Evolutionary conservation across 148 eudicot genomes (phyloP).

Genomic region (Rhododendron vialii): DNA sequence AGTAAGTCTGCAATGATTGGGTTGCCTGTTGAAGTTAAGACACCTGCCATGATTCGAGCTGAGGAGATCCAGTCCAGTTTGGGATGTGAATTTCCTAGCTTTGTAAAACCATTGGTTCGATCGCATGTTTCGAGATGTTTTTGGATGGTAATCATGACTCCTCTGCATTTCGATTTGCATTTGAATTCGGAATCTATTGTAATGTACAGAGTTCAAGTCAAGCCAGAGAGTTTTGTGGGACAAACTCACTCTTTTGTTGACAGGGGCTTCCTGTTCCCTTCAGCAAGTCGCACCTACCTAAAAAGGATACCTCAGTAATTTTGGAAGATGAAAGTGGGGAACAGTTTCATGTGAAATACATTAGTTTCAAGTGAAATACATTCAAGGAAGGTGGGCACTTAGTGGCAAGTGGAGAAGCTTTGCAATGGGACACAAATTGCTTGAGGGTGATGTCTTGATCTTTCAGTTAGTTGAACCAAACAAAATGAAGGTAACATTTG

Average conservation of each 20-base stretch:
- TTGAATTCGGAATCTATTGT: background rate
- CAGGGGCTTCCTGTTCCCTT: conserved; percentile 48
- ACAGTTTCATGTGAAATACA: background rate
- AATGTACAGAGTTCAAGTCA: background rate
- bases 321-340: conserved; percentile 58
- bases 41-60: conserved; percentile 34
- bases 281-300: conserved; percentile 43
- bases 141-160: conserved; percentile 38
- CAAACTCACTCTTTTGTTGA: conserved; percentile 8
- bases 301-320: conserved; percentile 23
- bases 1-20: conserved; percentile 8
- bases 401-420: conserved; percentile 67
- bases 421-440: conserved; percentile 39
- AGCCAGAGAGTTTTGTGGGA: background rate
- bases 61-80: conserved; percentile 26
- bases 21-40: conserved; percentile 13
- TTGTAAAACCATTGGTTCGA: conserved; percentile 29
- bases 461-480: conserved; percentile 42
- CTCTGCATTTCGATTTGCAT: background rate
- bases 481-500: conserved; percentile 48
- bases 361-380: conserved; percentile 27
- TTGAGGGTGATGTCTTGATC: conserved; percentile 51
- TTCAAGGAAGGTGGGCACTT: conserved; percentile 36
- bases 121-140: conserved; percentile 44
- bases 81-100: conserved; percentile 40